A percentile compares a stretch with the other conserved stretches of the same genome.
These are phyloP conservation scores for Starmerella ratchasimensis DNA, from an alignment of 805 yeast species.

Conservation along the genomic window DNA sequence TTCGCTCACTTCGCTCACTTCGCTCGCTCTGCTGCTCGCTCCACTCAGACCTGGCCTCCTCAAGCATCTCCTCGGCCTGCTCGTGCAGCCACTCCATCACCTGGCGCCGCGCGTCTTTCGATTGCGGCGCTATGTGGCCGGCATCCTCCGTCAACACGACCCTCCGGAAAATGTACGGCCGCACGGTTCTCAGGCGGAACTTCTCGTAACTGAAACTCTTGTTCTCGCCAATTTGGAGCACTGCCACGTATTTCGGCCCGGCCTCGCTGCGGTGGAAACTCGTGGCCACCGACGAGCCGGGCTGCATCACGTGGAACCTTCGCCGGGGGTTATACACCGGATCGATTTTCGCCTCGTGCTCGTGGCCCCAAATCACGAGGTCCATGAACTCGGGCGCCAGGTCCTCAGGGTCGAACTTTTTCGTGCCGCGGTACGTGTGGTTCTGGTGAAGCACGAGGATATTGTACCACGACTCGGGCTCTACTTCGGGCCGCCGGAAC, in stretches of 20 bases:
- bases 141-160: constrained; percentile 35
- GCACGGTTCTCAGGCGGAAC: constrained; percentile 50
- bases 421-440: constrained; percentile 61
- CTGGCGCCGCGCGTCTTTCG: constrained; percentile 28
- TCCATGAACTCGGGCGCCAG: constrained; percentile 73
- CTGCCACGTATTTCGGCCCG: constrained; percentile 55
- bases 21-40: constrained; percentile 8
- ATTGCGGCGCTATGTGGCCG: constrained; percentile 36
- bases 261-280: constrained; percentile 78
- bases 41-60: constrained; percentile 42
- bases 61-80: constrained; percentile 56
- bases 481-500: constrained; percentile 54
- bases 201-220: constrained; percentile 43
- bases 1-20: too few relatives aligned
- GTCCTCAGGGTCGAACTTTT: constrained; percentile 66
- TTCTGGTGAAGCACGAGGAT: constrained; percentile 84
- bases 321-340: constrained; percentile 40
- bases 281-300: constrained; percentile 91
- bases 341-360: constrained; percentile 79
- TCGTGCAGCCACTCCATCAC: constrained; percentile 45
- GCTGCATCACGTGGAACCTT: constrained; percentile 70
- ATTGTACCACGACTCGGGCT: constrained; percentile 63
- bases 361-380: constrained; percentile 92
- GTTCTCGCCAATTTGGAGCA: constrained; percentile 47
- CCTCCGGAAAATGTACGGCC: constrained; percentile 71